Evolutionary conservation across 106 monocot genomes (phyloP).

Genomic region (Platanthera zijinensis): DNA sequence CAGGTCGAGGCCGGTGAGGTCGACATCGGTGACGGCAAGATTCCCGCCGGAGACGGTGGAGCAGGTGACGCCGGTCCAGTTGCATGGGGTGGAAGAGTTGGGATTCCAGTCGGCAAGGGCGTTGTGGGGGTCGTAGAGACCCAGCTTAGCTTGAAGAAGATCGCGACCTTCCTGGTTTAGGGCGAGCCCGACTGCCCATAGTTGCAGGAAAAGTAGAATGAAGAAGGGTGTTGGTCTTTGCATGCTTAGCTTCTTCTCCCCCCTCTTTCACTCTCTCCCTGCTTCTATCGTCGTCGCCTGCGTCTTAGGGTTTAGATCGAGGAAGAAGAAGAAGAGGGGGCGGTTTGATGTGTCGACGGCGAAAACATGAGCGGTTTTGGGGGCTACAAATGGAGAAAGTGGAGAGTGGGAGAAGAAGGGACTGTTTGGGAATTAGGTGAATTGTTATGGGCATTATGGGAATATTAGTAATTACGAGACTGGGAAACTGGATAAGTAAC

Average conservation of each 20-base stretch:
- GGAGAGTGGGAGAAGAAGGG: not conserved
- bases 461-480: not conserved
- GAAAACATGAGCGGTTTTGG: not conserved
- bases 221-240: slow-evolving; percentile 1
- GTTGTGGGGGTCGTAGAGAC: slow-evolving; percentile 18
- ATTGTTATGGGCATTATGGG: not conserved
- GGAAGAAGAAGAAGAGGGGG: not conserved
- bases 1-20: slow-evolving; percentile 9
- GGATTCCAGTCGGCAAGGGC: slow-evolving; percentile 30
- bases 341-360: not conserved
- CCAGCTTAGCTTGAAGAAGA: slow-evolving; percentile 25
- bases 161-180: slow-evolving; percentile 31
- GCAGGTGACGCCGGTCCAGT: slow-evolving; percentile 38
- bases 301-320: not conserved
- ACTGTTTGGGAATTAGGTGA: not conserved
- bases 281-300: not conserved
- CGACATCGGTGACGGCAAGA: slow-evolving; percentile 3
- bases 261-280: not conserved
- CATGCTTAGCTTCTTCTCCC: not conserved
- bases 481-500: not conserved
- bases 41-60: not conserved
- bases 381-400: not conserved
- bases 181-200: not conserved
- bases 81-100: slow-evolving; percentile 34
- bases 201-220: not conserved